These are phyloP conservation scores for Arthrobotrys sphaeroides DNA, from an alignment of 2,329 filamentous ascomycete species.

Conservation along the genomic window DNA sequence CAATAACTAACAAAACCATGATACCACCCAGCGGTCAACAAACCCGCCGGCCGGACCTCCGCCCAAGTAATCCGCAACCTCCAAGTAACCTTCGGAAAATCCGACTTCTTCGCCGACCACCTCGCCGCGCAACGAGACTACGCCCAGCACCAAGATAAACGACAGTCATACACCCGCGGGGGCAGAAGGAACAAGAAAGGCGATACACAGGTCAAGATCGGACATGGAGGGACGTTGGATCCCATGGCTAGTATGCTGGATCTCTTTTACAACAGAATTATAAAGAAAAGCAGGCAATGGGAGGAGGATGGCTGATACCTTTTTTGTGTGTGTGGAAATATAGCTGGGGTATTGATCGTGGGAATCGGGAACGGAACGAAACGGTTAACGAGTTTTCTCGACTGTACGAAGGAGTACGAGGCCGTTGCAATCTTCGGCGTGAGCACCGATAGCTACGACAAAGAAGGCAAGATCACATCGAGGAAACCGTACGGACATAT, in stretches of 20 bases:
- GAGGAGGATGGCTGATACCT: neutral
- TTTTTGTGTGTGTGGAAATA: neutral
- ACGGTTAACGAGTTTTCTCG: constrained; percentile 77
- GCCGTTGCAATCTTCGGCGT: constrained; percentile 88
- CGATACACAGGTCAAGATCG: constrained; percentile 74
- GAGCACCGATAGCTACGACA: constrained; percentile 91
- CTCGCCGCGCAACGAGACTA: constrained; percentile 71
- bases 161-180: constrained; percentile 61
- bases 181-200: constrained; percentile 69
- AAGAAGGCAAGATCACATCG: constrained; percentile 81
- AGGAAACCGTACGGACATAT: constrained; percentile 81
- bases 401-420: constrained; percentile 94
- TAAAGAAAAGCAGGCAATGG: too few relatives aligned
- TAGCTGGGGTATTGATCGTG: constrained; percentile 82
- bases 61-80: constrained; percentile 90
- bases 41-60: constrained; percentile 85
- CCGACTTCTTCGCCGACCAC: constrained; percentile 79
- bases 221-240: constrained; percentile 94
- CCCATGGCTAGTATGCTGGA: constrained; percentile 74
- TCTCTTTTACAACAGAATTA: too few relatives aligned
- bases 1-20: constrained; percentile 29
- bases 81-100: constrained; percentile 83
- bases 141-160: constrained; percentile 68
- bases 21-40: constrained; percentile 78
- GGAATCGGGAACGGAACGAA: constrained; percentile 91